Evolutionary conservation across 139 green algal genomes (phyloP).

Genomic region (Chlamydomonas schloesseri): DNA sequence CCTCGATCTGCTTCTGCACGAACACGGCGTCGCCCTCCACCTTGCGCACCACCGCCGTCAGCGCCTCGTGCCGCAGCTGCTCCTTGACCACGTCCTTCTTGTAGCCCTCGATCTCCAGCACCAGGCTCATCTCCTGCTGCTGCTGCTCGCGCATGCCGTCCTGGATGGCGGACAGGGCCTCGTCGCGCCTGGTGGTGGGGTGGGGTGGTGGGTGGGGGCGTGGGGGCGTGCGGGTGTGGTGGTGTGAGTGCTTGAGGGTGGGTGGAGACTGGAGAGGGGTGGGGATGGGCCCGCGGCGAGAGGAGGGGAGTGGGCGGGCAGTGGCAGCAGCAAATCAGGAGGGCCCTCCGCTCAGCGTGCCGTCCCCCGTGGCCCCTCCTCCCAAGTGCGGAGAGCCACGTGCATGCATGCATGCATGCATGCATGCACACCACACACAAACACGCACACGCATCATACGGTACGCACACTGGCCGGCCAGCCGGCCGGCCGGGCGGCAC

Average conservation of each 20-base stretch:
- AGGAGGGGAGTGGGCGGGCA: too few relatives aligned
- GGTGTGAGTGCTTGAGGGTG: not conserved
- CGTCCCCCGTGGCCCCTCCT: too few relatives aligned
- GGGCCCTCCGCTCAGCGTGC: too few relatives aligned
- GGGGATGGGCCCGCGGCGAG: too few relatives aligned
- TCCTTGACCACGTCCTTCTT: constrained; percentile 77
- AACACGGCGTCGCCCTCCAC: constrained; percentile 77
- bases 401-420: too few relatives aligned
- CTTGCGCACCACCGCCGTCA: constrained; percentile 77
- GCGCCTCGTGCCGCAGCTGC: constrained; percentile 81
- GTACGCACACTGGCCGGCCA: too few relatives aligned
- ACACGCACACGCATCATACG: too few relatives aligned
- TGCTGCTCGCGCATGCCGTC: constrained; percentile 78
- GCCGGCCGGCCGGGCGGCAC: too few relatives aligned
- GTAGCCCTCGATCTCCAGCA: constrained; percentile 79
- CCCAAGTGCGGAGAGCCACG: too few relatives aligned
- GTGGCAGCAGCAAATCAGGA: too few relatives aligned
- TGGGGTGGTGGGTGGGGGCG: not conserved
- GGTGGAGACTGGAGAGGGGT: not conserved
- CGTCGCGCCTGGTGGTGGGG: constrained; percentile 68
- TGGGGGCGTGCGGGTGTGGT: not conserved
- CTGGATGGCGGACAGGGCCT: constrained; percentile 81
- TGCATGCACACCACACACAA: too few relatives aligned
- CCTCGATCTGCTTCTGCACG: constrained; percentile 73
- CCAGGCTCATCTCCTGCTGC: constrained; percentile 80